Conservation (phyloP, 805 yeast genomes). For the Teunomyces panamensis region DNA sequence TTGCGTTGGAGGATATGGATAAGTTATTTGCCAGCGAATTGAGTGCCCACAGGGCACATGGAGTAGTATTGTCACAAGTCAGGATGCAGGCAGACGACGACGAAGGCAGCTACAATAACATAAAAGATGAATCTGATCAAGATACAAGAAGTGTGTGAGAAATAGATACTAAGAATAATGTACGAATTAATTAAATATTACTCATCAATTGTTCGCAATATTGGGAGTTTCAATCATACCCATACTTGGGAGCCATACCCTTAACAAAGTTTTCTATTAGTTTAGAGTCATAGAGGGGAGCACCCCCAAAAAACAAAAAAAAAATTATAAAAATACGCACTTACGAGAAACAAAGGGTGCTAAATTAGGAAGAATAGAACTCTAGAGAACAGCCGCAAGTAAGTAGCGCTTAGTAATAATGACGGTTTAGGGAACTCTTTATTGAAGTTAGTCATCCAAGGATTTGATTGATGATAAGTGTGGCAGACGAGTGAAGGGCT, state of each 20-base stretch:
- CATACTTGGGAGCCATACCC: neutral
- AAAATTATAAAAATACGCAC: too few species aligned
- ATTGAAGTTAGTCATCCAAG: neutral
- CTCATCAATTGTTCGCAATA: too few species aligned
- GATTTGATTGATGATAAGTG: neutral
- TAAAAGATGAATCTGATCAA: neutral
- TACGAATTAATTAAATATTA: too few species aligned
- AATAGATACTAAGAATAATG: neutral
- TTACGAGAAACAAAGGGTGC: too few species aligned
- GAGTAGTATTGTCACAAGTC: constrained; percentile 16
- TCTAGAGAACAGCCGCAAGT: too few species aligned
- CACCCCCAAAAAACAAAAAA: too few species aligned
- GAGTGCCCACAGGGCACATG: constrained; percentile 22
- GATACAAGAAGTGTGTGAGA: neutral
- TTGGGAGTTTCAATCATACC: neutral
- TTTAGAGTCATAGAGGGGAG: too few species aligned
- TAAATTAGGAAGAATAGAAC: too few species aligned
- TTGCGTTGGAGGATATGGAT: constrained; percentile 29
- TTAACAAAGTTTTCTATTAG: too few species aligned
- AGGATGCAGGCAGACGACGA: constrained; percentile 13
- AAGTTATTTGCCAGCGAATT: constrained; percentile 20
- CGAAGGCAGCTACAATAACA: constrained; percentile 7
- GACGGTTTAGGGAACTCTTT: neutral
- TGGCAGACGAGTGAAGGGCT: neutral
- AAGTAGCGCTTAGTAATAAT: neutral